Evolutionary conservation across 2,329 filamentous ascomycete species (phyloP), one percentile per base, ranked within the genome.

Genomic region (Ophioceras dolichostomum): DNA sequence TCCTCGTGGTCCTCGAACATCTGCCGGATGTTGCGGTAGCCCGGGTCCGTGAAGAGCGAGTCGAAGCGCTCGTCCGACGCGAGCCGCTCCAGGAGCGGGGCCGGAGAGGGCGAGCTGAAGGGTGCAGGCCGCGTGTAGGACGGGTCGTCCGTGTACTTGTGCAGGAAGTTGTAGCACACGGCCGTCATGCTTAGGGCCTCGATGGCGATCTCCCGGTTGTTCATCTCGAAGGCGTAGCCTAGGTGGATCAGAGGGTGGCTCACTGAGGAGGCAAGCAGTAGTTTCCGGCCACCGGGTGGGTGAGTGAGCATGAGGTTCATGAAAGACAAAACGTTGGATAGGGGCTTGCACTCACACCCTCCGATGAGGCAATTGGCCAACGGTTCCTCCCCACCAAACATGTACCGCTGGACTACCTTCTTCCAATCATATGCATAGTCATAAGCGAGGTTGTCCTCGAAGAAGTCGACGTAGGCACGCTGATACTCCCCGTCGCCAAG

Each of bases 201-300:
- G 59, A 94, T 91, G 34, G 79, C 88, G 16, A 96, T 56, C 45
- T 93, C 89, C 41, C 80, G 82, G 47, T 74, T 91, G 43, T 83
- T 75, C 49, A 96, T 68, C 62, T 98, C 89, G 52, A 82, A 89
- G 9, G 87, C 91, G 54, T 94, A 95, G n/a, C 78, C 88, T 3
- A 98, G 70, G 51, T 96, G 91, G 41, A 96, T 91, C n/a, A 96
- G 65, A 2, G 89, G 84, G 50, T 95, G 85, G 14, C 82, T 89
- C 42, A 94, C 83, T 89, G 45, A 4, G 19, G 39, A 13, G 3
- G 8, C 10, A 8, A 18, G 22, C 12, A n/a, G n/a, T n/a, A n/a
- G n/a, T n/a, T n/a, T n/a, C n/a, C n/a, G n/a, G n/a, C n/a, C n/a
- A n/a, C n/a, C n/a, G n/a, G n/a, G n/a, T n/a, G n/a, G n/a, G n/a